phyloP scores from a whole-genome alignment of 2,329 filamentous ascomycete species.

The Fusarium xylarioides region DNA sequence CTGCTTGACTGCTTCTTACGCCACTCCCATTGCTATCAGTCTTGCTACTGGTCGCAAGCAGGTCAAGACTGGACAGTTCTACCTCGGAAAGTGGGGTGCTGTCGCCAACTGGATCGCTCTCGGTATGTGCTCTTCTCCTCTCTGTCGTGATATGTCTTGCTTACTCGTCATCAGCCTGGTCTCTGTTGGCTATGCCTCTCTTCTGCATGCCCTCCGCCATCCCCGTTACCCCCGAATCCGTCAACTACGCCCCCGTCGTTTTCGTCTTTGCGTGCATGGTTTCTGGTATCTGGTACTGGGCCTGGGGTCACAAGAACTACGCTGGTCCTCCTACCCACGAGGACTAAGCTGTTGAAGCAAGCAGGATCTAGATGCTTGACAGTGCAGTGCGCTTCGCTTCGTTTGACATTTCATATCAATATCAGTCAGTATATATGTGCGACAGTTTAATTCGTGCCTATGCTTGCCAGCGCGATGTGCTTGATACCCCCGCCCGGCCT shows the following conservation, averaged over 20 bases:
- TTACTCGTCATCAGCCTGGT: neutral
- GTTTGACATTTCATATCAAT: slow-evolving; percentile 14
- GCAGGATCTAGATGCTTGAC: slow-evolving; percentile 16
- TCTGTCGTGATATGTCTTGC: neutral
- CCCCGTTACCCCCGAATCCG: neutral
- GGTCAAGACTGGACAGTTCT: neutral
- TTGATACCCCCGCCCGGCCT: slow-evolving; percentile 22
- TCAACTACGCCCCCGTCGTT: slow-evolving; percentile 17
- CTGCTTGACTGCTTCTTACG: slow-evolving; percentile 7
- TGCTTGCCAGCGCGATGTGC: slow-evolving; percentile 4
- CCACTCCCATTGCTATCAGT: slow-evolving; percentile 8
- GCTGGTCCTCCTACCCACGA: slow-evolving; percentile 46
- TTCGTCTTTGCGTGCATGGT: slow-evolving; percentile 8
- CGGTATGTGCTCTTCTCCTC: neutral
- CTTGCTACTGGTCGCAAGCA: neutral
- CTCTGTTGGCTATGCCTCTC: slow-evolving; percentile 8
- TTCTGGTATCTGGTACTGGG: slow-evolving; percentile 20
- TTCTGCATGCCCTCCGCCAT: slow-evolving; percentile 20
- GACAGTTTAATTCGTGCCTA: slow-evolving; percentile 5
- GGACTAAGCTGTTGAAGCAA: slow-evolving; percentile 35
- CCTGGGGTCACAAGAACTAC: slow-evolving; percentile 22
- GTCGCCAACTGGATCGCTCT: slow-evolving; percentile 2
- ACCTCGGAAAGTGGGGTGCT: neutral
- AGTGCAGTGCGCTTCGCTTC: slow-evolving; percentile 22
- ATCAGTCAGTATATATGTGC: slow-evolving; percentile 15